phyloP scores from a whole-genome alignment of 2,329 filamentous ascomycete species.

The Ceratocystis smalleyi region DNA sequence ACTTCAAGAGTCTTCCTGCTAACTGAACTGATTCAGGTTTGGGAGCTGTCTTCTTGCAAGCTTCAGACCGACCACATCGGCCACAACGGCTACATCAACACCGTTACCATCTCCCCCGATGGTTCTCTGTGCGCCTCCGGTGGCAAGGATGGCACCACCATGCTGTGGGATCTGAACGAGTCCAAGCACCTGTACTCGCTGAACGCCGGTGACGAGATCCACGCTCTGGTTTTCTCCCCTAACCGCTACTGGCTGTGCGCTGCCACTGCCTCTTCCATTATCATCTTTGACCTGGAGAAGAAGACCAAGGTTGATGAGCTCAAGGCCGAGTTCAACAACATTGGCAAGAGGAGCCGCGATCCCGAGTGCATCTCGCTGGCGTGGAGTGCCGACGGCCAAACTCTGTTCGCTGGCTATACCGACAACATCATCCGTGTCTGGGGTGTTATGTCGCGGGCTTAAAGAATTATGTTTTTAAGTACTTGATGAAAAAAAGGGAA shows the following conservation, averaged over 20 bases:
- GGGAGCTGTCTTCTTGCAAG: conserved; percentile 98
- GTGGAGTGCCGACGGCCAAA: conserved; percentile 97
- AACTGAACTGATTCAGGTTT: conserved; percentile 50
- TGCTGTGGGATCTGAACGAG: conserved; percentile 99
- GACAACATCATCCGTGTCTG: conserved; percentile 98
- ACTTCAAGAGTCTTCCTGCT: not conserved
- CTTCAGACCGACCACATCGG: conserved; percentile 99
- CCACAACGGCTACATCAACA: conserved; percentile 99
- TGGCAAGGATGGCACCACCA: conserved; percentile 99
- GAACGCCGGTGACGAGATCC: conserved; percentile 96
- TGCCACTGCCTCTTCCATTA: conserved; percentile 92
- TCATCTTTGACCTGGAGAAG: conserved; percentile 99
- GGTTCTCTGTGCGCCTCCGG: conserved; percentile 97
- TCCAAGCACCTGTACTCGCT: conserved; percentile 99
- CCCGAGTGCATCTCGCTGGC: conserved; percentile 95
- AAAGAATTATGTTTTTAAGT: conserved; percentile 25
- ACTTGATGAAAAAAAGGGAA: conserved; percentile 18
- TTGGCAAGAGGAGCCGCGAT: conserved; percentile 98
- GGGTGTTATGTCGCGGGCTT: conserved; percentile 93
- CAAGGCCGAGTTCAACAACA: conserved; percentile 84
- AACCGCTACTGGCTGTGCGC: conserved; percentile 99
- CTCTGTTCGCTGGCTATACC: conserved; percentile 98
- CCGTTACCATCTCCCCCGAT: conserved; percentile 98
- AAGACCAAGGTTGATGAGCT: conserved; percentile 99
- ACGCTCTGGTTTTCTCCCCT: conserved; percentile 98